Base-by-base conservation (phyloP, 2,329 filamentous ascomycete species). In the Metarhizium guizhouense region DNA sequence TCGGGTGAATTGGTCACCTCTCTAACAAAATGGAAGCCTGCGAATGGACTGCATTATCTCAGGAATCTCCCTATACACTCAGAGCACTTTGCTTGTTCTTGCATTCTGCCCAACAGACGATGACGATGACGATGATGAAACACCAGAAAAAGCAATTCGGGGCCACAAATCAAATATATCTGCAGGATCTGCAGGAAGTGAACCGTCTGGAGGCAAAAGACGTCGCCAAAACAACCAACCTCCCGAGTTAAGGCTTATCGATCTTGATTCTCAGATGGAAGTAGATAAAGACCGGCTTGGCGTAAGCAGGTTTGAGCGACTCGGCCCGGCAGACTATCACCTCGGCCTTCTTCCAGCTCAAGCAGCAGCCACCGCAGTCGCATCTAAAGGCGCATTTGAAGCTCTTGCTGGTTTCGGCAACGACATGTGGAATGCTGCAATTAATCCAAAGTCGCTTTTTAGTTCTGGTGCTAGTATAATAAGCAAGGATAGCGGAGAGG, bases 31-130 rank as follows among this genome's bases (percentile, higher is more conserved):
- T 7, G 30, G 18, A 61, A 92, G 87, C 72, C 82, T 97, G 72
- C 88, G 91, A 66, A 95, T 94, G 73, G 94, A 99, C 75, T 97
- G 94, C 77, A 91, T 96, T 70, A 90, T 99, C 76, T 96, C 94
- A 68, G 94, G 94, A 65, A 87, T 99, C 72, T 95, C 93, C 61
- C 80, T 99, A 72, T 97, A 96, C 84, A 96, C 91, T 68, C 90
- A 90, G 68, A 94, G 84, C 67, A 79, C 96, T 63, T 80, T 99
- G 71, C 82, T 96, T 64, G 87, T 97, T 65, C 86, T 99, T 74
- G 92, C 92, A 67, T 96, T 95, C 73, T 85, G 91, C 65, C 86
- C 86, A 58, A 83, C 86, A 42, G 88, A 90, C 49, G 78, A 85
- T 8, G 81, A 87, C n/a, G 38, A 6, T 45, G 81, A 85, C 14